Evolutionary conservation across 495 filamentous ascomycete species (phyloP).

Genomic region (Xylaria cubensis): DNA sequence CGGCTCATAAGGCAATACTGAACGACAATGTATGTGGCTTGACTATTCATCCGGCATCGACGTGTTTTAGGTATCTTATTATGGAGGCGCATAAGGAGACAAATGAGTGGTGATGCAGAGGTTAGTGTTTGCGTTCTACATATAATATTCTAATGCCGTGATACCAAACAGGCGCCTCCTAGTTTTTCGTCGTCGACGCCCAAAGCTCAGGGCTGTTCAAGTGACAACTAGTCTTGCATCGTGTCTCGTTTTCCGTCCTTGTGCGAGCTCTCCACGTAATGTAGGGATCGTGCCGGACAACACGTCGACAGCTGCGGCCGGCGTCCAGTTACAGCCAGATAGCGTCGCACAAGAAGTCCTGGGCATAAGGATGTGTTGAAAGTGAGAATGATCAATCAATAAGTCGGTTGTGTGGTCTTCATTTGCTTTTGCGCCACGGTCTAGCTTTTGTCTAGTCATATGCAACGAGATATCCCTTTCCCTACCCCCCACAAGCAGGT

Average conservation of each 20-base stretch:
- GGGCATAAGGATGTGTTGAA: too few relatives aligned
- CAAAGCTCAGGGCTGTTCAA: neutral
- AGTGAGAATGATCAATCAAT: conserved; percentile 9
- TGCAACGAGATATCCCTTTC: neutral
- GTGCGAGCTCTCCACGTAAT: conserved; percentile 11
- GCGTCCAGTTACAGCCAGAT: conserved; percentile 11
- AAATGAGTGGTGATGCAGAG: neutral
- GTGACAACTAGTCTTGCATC: neutral
- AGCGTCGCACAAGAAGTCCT: conserved; percentile 8
- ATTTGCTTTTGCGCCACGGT: conserved; percentile 19
- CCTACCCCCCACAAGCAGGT: neutral
- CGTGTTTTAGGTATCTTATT: neutral
- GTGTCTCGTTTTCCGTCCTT: conserved; percentile 13
- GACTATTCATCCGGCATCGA: neutral
- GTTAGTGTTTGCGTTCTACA: neutral
- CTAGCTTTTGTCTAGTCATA: neutral
- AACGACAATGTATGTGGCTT: conserved; percentile 7
- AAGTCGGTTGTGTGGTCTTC: conserved; percentile 1
- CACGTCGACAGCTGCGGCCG: neutral
- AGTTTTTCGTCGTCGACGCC: neutral
- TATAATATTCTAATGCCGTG: neutral
- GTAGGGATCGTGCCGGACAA: conserved; percentile 8
- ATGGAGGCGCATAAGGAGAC: neutral
- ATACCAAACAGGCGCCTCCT: neutral
- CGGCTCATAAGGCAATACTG: neutral